Evolutionary conservation across 257 asterid species (phyloP), one percentile per base, ranked within the genome.

Genomic region (Solanum arcanum): DNA sequence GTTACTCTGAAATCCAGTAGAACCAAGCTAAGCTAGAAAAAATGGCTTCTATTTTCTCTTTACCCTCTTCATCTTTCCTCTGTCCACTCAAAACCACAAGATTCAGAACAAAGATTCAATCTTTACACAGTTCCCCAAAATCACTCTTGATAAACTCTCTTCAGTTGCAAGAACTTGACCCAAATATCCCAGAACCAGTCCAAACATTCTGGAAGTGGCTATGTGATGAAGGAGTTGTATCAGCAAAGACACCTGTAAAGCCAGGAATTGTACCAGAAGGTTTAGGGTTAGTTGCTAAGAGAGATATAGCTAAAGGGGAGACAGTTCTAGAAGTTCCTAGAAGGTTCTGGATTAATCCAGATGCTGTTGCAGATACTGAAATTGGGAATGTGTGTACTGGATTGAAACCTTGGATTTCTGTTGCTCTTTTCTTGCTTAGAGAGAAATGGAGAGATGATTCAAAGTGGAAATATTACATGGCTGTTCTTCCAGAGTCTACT

Each of bases 221-320:
- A 39, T 88, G 88, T 85, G 95, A 95, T 14, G 99, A 97, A 90
- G 98, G 97, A 5, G 90, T 97, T 2, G 97, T 97, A 83, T 91
- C 99, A 0, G 35, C 88, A 21, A 97, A 93, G 91, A 95, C 98
- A 35, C 98, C 98, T 7, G 99, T 96, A 20, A 89, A 89, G 88
- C 99, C 99, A 16, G 97, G 96, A 13, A 86, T 96, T 39, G 98
- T 94, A 73, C 96, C 97, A 1, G 99, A 97, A 92, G 99, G 99
- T 62, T 91, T 96, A 6, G 99, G 99, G 6, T 91, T 97, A 83
- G 96, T 97, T 2, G 99, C 99, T 9, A 94, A 93, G 3, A 91
- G 97, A 84, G 94, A 92, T 69, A 91, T 97, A 52, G 76, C 90
- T 1, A 89, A 90, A 85, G 94, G 94, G 88, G 99, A 94, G 41